Evolutionary conservation across 768 basidiomycete species (phyloP).

Genomic region (Lactarius psammicola): DNA sequence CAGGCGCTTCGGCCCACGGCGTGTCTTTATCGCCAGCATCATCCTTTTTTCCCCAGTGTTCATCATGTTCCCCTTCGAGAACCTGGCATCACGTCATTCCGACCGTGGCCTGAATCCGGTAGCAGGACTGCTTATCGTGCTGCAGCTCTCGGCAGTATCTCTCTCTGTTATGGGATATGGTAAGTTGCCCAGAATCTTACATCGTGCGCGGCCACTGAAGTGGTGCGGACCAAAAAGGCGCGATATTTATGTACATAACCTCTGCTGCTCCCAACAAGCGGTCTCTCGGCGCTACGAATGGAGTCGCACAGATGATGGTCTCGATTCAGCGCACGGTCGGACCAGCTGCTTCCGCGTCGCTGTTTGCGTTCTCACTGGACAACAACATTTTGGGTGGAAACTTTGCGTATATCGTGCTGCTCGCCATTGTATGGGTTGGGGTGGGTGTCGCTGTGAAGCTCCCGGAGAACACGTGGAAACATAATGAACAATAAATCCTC

Average conservation of each 20-base stretch:
- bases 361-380: too few relatives aligned
- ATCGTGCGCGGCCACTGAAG: not conserved
- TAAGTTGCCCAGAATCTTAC: not conserved
- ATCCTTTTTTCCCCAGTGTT: constrained; percentile 31
- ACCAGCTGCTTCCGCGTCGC: too few relatives aligned
- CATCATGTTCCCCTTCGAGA: constrained; percentile 34
- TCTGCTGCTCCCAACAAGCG: constrained; percentile 62
- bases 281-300: constrained; percentile 64
- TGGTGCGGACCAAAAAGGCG: constrained; percentile 43
- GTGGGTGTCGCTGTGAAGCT: constrained; percentile 4
- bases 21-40: constrained; percentile 34
- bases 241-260: constrained; percentile 66
- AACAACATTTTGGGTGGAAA: constrained; percentile 48
- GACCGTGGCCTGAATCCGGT: not conserved
- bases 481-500: too few relatives aligned
- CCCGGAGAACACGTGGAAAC: constrained; percentile 11
- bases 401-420: constrained; percentile 7
- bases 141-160: constrained; percentile 15
- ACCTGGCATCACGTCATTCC: constrained; percentile 4
- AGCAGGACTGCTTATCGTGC: constrained; percentile 2
- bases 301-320: too few relatives aligned
- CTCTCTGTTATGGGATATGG: constrained; percentile 20
- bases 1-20: constrained; percentile 39
- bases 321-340: too few relatives aligned
- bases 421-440: not conserved